These are phyloP conservation scores for Thermomyces lanuginosus DNA, from an alignment of 2,329 filamentous ascomycete genomes.

Conservation along the genomic window DNA sequence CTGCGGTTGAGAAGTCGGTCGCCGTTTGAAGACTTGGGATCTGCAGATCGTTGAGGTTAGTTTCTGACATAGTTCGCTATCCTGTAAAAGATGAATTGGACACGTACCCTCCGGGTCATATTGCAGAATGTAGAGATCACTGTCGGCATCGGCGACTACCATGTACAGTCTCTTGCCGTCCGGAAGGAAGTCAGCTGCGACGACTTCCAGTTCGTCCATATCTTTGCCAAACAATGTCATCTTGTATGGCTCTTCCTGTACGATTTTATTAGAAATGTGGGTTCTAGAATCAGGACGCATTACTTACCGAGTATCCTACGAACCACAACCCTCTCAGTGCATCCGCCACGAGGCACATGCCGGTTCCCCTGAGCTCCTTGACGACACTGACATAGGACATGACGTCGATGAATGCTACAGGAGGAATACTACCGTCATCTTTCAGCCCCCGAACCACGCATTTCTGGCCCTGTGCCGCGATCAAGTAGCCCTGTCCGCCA, in stretches of 20 bases:
- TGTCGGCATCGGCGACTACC: constrained; percentile 66
- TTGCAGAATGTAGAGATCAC: constrained; percentile 74
- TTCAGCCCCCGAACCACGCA: constrained; percentile 93
- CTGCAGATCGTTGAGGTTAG: constrained; percentile 29
- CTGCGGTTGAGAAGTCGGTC: constrained; percentile 73
- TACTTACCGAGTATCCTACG: constrained; percentile 72
- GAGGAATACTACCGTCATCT: constrained; percentile 80
- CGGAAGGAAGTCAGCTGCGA: constrained; percentile 75
- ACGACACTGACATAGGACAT: constrained; percentile 80
- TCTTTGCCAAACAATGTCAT: constrained; percentile 89
- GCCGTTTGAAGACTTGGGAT: constrained; percentile 83
- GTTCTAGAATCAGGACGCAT: constrained; percentile 12
- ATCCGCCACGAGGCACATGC: constrained; percentile 75
- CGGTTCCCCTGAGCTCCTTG: constrained; percentile 67
- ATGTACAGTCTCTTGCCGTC: constrained; percentile 70
- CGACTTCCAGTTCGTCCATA: constrained; percentile 56
- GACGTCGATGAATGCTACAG: constrained; percentile 96
- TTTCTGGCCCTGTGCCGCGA: constrained; percentile 87
- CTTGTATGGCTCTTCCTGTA: constrained; percentile 76
- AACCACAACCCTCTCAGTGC: constrained; percentile 92
- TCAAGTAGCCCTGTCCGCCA: constrained; percentile 72
- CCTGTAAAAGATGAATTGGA: neutral
- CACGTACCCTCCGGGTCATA: constrained; percentile 83
- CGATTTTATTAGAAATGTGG: neutral
- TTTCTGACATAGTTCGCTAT: too few relatives aligned